Evolutionary conservation across 306 rosid species (phyloP).

Genomic region (Hippophae gyantsensis): DNA sequence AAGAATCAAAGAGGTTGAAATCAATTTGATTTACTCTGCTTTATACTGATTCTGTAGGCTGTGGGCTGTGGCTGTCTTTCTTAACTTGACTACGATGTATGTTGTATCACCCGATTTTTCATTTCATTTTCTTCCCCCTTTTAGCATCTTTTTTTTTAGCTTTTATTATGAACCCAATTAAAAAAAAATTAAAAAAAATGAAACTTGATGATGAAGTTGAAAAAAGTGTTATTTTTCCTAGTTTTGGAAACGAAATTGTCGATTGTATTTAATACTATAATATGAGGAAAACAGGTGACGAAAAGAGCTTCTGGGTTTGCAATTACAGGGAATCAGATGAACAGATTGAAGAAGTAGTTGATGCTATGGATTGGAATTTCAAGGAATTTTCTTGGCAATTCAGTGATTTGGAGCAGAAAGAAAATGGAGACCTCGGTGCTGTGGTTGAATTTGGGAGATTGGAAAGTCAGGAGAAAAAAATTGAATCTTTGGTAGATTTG

Average conservation of each 20-base stretch:
- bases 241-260: not conserved
- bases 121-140: no score
- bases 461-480: constrained; percentile 16
- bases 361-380: constrained; percentile 81
- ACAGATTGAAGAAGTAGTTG: constrained; percentile 14
- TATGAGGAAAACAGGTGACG: not conserved
- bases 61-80: no score
- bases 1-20: no score
- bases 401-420: constrained; percentile 28
- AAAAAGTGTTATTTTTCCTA: not conserved
- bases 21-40: no score
- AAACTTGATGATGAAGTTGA: no score
- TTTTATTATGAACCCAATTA: no score
- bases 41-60: no score
- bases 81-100: no score
- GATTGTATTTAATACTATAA: not conserved
- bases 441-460: constrained; percentile 17
- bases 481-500: not conserved
- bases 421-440: constrained; percentile 16
- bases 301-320: constrained; percentile 1
- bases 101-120: no score
- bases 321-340: constrained; percentile 17
- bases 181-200: no score
- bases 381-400: constrained; percentile 60
- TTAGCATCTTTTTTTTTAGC: no score